Conservation (phyloP, 1,284 basidiomycete genomes). For the Apiotrichum montevideense region DNA sequence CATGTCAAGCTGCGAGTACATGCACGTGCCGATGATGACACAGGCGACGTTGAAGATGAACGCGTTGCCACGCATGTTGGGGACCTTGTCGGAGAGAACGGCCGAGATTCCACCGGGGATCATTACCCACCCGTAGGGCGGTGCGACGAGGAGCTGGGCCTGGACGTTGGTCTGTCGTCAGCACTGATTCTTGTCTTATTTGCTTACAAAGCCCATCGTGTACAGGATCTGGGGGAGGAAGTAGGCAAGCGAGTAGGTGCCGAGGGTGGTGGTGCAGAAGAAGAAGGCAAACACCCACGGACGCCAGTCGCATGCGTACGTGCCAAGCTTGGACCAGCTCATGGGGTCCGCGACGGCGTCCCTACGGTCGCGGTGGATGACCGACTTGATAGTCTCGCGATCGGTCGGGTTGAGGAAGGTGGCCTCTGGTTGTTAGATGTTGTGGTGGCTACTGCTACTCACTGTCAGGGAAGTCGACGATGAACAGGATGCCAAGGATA, state of each 20-base stretch:
- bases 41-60: constrained; percentile 5
- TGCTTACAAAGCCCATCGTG: background rate
- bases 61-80: constrained; percentile 1
- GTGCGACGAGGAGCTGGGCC: constrained; percentile 42
- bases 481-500: constrained; percentile 3
- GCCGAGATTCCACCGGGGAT: too few relatives aligned
- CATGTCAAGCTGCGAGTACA: constrained; percentile 12
- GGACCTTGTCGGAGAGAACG: constrained; percentile 38
- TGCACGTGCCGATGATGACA: constrained; percentile 11
- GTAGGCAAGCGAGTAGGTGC: constrained; percentile 28
- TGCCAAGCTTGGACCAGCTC: constrained; percentile 35
- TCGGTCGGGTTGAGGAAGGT: constrained; percentile 45
- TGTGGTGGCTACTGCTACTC: too few relatives aligned
- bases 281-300: constrained; percentile 48
- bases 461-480: too few relatives aligned
- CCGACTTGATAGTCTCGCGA: constrained; percentile 40
- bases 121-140: constrained; percentile 40
- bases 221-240: constrained; percentile 48
- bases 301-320: constrained; percentile 45
- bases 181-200: too few relatives aligned
- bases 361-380: constrained; percentile 48
- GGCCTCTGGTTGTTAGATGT: background rate
- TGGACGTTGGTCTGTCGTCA: constrained; percentile 12
- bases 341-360: constrained; percentile 46
- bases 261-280: constrained; percentile 33